Percentiles rank a stretch among this genome's conserved stretches.
Evolutionary conservation across 495 filamentous ascomycete species (phyloP).

Genomic region (Emericellopsis terricola): DNA sequence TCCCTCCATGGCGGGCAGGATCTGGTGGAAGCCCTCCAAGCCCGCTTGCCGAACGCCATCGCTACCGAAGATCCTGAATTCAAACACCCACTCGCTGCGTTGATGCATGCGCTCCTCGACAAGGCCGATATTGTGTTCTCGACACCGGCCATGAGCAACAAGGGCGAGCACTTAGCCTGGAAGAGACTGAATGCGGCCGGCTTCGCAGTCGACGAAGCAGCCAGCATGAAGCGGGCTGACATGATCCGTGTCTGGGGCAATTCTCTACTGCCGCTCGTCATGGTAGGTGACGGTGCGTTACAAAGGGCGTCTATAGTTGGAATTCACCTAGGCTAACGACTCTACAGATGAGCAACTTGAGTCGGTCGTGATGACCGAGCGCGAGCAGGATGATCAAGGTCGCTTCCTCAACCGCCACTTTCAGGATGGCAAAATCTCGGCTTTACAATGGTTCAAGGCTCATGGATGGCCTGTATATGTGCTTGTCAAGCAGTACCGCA

Average conservation of each 20-base stretch:
- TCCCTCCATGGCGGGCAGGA: not conserved
- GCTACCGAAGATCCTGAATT: not conserved
- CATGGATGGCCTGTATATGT: constrained; percentile 5
- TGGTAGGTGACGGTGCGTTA: constrained; percentile 6
- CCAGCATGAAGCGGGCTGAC: constrained; percentile 4
- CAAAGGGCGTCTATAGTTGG: too few species aligned
- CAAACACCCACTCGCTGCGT: not conserved
- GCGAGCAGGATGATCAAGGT: constrained; percentile 1
- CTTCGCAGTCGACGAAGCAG: constrained; percentile 9
- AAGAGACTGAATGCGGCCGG: constrained; percentile 3
- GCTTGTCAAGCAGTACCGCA: constrained; percentile 5
- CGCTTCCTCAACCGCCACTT: constrained; percentile 1
- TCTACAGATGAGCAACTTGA: constrained; percentile 3
- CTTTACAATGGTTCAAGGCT: constrained; percentile 2
- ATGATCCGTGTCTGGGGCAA: constrained; percentile 6
- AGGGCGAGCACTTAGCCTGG: not conserved
- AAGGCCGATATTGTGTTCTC: constrained; percentile 3
- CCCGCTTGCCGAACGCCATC: not conserved
- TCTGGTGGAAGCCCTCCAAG: not conserved
- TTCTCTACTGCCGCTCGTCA: constrained; percentile 2
- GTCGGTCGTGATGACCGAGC: constrained; percentile 1
- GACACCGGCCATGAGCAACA: constrained; percentile 1
- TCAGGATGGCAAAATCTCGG: constrained; percentile 3
- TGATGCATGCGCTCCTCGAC: not conserved
- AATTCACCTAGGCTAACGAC: too few species aligned